Evolutionary conservation across 208 protist species (phyloP).

Genomic region (Crithidia thermophila): DNA sequence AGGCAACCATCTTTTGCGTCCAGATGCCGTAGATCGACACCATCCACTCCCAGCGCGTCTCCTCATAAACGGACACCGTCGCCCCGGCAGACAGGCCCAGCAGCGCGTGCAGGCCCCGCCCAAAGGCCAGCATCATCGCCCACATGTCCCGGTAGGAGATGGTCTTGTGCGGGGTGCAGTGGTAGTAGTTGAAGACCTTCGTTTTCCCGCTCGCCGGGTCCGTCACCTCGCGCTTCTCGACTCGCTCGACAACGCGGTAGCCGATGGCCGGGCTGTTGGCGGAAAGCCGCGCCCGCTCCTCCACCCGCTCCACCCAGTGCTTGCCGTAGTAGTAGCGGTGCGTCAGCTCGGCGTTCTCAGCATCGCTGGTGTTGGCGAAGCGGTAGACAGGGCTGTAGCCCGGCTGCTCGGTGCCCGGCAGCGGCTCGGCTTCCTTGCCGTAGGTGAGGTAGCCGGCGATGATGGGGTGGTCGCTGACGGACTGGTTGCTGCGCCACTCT

Average conservation of each 20-base stretch:
- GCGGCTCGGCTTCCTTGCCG: conserved; percentile 31
- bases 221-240: conserved; percentile 48
- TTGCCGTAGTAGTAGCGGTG: conserved; percentile 43
- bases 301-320: conserved; percentile 40
- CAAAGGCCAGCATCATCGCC: conserved; percentile 51
- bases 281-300: conserved; percentile 21
- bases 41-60: conserved; percentile 83
- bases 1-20: conserved; percentile 65
- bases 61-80: conserved; percentile 67
- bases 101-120: conserved; percentile 45
- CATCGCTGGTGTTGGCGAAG: conserved; percentile 32
- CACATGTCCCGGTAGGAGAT: conserved; percentile 57
- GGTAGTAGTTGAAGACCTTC: conserved; percentile 45
- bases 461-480: conserved; percentile 35
- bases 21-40: conserved; percentile 71
- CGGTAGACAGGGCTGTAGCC: conserved; percentile 53
- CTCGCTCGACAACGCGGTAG: conserved; percentile 52
- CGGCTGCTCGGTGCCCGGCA: conserved; percentile 37
- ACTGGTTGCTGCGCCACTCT: conserved; percentile 41
- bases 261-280: conserved; percentile 44
- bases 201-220: conserved; percentile 34
- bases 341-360: conserved; percentile 34
- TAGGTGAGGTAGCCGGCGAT: conserved; percentile 35
- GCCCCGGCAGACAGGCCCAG: conserved; percentile 38
- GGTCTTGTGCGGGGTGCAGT: conserved; percentile 39